phyloP scores from a whole-genome alignment of 2,329 filamentous ascomycete species.

The Ambrosiella xylebori region DNA sequence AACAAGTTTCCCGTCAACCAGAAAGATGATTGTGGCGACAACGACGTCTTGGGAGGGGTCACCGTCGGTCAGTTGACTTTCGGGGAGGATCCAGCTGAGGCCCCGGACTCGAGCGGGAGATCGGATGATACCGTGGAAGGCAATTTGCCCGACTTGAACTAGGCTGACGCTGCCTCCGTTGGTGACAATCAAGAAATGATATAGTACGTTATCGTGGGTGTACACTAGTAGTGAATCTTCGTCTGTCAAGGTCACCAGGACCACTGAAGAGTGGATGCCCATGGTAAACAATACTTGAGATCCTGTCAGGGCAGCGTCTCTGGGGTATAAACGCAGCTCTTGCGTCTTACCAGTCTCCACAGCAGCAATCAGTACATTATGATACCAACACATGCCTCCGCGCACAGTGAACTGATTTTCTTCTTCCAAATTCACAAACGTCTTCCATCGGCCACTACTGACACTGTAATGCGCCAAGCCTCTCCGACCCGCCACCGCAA shows the following conservation, averaged over 20 bases:
- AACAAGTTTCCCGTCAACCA: slow-evolving; percentile 95
- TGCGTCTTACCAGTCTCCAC: slow-evolving; percentile 73
- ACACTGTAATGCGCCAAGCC: slow-evolving; percentile 93
- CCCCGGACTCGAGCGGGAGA: slow-evolving; percentile 84
- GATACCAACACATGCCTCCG: slow-evolving; percentile 97
- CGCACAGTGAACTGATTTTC: slow-evolving; percentile 86
- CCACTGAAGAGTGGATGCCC: slow-evolving; percentile 66
- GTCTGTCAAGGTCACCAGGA: slow-evolving; percentile 73
- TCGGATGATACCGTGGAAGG: slow-evolving; percentile 87
- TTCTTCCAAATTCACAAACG: slow-evolving; percentile 60
- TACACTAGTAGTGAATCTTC: slow-evolving; percentile 93
- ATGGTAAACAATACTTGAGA: slow-evolving; percentile 60
- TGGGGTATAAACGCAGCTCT: slow-evolving; percentile 81
- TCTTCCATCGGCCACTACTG: slow-evolving; percentile 88
- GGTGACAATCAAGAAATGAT: slow-evolving; percentile 79
- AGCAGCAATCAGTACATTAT: slow-evolving; percentile 82
- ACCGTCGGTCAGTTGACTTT: slow-evolving; percentile 72
- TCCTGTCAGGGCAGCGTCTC: slow-evolving; percentile 62
- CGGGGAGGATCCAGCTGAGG: slow-evolving; percentile 88
- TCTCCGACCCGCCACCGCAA: slow-evolving; percentile 84
- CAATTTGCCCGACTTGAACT: slow-evolving; percentile 92
- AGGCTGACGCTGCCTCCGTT: slow-evolving; percentile 54
- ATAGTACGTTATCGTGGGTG: slow-evolving; percentile 88
- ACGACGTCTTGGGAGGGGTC: slow-evolving; percentile 93
- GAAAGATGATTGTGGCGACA: slow-evolving; percentile 78